phyloP scores from a whole-genome alignment of 140 eudicot species.

The Erigeron philadelphicus region DNA sequence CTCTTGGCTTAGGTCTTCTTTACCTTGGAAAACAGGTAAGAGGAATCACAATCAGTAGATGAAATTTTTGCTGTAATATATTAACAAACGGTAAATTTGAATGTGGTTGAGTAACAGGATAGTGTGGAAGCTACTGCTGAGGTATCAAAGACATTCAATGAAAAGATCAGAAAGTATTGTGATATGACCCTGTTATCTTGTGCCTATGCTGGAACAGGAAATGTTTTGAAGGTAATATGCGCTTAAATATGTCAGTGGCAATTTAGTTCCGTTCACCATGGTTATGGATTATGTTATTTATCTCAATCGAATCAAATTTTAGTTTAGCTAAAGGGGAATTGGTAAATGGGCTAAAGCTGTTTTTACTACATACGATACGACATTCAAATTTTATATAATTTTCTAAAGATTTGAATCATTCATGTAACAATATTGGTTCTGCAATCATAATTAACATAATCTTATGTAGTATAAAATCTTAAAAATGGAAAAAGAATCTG shows the following conservation, averaged over 20 bases:
- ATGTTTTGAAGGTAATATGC: slow-evolving; percentile 71
- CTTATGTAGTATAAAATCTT: no score
- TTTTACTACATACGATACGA: no score
- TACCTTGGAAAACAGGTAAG: slow-evolving; percentile 93
- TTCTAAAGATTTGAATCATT: no score
- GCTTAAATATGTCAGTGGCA: not conserved
- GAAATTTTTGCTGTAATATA: not conserved
- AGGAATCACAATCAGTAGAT: not conserved
- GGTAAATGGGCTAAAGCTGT: not conserved
- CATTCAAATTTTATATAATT: no score
- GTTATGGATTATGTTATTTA: not conserved
- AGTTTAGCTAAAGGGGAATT: not conserved
- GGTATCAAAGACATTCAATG: slow-evolving; percentile 86
- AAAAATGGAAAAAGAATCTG: not conserved
- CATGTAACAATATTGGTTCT: no score
- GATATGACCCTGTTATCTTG: slow-evolving; percentile 92
- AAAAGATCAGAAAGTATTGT: slow-evolving; percentile 81
- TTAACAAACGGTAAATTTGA: not conserved
- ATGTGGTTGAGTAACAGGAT: slow-evolving; percentile 45
- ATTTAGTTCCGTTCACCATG: not conserved
- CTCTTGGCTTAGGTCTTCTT: slow-evolving; percentile 93
- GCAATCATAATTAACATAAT: no score
- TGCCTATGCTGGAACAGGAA: slow-evolving; percentile 98
- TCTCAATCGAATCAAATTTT: not conserved
- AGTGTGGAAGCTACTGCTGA: slow-evolving; percentile 96